Base-by-base conservation (phyloP, 345 rosid species). In the Durio zibethinus region DNA sequence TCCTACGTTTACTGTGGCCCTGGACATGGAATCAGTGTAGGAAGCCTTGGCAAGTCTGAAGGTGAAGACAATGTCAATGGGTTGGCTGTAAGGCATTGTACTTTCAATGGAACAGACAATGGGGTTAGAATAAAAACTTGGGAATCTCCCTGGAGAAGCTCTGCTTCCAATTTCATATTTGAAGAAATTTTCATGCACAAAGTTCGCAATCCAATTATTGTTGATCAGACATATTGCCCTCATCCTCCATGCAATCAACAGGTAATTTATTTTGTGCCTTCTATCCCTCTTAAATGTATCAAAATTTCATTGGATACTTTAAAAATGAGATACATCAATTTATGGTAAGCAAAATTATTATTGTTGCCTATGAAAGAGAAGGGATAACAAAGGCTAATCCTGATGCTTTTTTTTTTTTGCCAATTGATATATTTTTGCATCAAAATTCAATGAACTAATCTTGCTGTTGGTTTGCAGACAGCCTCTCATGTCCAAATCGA, bases 1-100 rank as follows among this genome's bases (percentile, higher is more conserved):
- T 76, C 74, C 18, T 29, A 77, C 54, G 76, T 87, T 33, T 62
- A 56, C 1, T 84, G 90, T 54, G 90, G 90, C 27, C 90, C 88
- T 4, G 80, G 90, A 38, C 90, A 87, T 21, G 90, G 90, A 50
- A 87, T 87, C 40, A 85, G 90, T 67, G 73, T 87, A 3, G 90
- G 90, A 14, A 87, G 90, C 76, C 79, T 83, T 3, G 90, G 90
- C 20, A 79, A 69, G 61, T 66, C 48, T 73, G 72, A 71, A 14
- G 73, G 81, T 7, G 88, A 85, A 4, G 40, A 81, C 35, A 78
- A 83, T n/a, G 84, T 80, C 56, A 47, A 47, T 0, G 86, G 78
- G 38, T 14, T 67, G 4, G 64, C 64, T 0, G 86, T 79, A 0
- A 82, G 21, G 4, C 56, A 76, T 5, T 75, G 80, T 73, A 78